Evolutionary conservation across 2,329 filamentous ascomycete genomes (phyloP), one percentile per base, ranked within the genome.

Genomic region (Talaromyces islandicus): DNA sequence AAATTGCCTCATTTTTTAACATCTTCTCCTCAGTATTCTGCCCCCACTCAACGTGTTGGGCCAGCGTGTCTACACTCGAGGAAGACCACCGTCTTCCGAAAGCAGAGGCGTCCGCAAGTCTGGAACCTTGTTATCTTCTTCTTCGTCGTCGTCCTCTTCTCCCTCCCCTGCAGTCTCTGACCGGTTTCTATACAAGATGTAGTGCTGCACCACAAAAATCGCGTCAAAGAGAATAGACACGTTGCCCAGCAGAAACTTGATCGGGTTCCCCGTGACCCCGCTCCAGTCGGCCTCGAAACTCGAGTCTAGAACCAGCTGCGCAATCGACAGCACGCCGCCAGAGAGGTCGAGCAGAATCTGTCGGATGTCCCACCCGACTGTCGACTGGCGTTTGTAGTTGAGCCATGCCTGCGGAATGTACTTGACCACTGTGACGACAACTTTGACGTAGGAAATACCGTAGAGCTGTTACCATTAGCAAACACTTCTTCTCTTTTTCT

Each of bases 201-300:
- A 97, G 75, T 97, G 94, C 77, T 99, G 94, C 4, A 83, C 69
- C 56, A 97, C 88, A 71, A 97, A 97, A 54, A 96, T 80, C 32
- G 89, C 64, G 71, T 97, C 93, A 72, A 96, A 97, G 2, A 90
- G 73, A 67, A 97, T 88, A 60, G 88, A 91, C 52, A 96, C 85
- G 69, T 96, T 93, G 14, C 90, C 89, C 48, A 97, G 81, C 2
- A 87, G 86, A 61, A 97, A 86, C 78, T 97, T 99, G 67, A 94
- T 88, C 0, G 92, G 91, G 73, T 97, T 97, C 1, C 92, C 93
- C 0, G 88, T 92, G 60, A 97, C 81, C 24, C 93, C 94, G 54
- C 88, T 89, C 92, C 93, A 97, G 77, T 96, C 91, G 59, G 83
- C 83, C 73, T 94, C 87, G 41, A 95, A 77, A 61, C 88, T 91